A percentile compares a stretch with the other conserved stretches of the same genome.
phyloP scores from a whole-genome alignment of 768 basidiomycete genomes.

The Pulveroboletus frians region DNA sequence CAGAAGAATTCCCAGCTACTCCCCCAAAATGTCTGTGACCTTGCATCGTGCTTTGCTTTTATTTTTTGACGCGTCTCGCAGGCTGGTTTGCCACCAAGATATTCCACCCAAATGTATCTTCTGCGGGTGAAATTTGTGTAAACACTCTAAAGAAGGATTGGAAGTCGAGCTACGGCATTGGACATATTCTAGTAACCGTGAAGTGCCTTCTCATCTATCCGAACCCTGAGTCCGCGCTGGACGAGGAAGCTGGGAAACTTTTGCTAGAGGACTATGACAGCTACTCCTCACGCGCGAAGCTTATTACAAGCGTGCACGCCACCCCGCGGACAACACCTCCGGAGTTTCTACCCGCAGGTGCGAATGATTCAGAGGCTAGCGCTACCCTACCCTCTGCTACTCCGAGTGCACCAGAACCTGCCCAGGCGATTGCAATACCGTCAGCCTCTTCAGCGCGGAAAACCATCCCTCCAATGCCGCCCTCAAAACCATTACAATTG shows the following conservation, averaged over 20 bases:
- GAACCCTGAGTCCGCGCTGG: slow-evolving; percentile 92
- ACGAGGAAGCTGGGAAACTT: slow-evolving; percentile 93
- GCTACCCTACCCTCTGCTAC: slow-evolving; percentile 12
- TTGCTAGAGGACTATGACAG: slow-evolving; percentile 84
- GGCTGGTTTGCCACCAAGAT: slow-evolving; percentile 93
- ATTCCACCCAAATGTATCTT: slow-evolving; percentile 94
- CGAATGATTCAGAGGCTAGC: slow-evolving; percentile 20
- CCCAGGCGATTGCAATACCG: slow-evolving; percentile 36
- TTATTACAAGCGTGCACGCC: slow-evolving; percentile 91
- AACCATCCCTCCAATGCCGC: slow-evolving; percentile 38
- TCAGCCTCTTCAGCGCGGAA: slow-evolving; percentile 39
- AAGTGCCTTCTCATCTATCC: slow-evolving; percentile 96
- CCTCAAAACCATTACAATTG: slow-evolving; percentile 34
- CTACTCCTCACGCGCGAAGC: slow-evolving; percentile 79
- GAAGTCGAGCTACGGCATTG: slow-evolving; percentile 88
- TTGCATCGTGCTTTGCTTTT: neutral
- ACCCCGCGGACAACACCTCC: slow-evolving; percentile 68
- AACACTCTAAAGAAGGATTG: slow-evolving; percentile 98
- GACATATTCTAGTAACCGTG: slow-evolving; percentile 86
- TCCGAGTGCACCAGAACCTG: slow-evolving; percentile 21
- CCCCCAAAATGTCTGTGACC: slow-evolving; percentile 81
- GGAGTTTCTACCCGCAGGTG: slow-evolving; percentile 57
- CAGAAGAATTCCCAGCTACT: slow-evolving; percentile 87
- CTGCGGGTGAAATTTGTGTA: slow-evolving; percentile 88
- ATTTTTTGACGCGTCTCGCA: slow-evolving; percentile 28